Conservation (phyloP, 208 protist genomes). For the Sergeia podlipaevii region DNA sequence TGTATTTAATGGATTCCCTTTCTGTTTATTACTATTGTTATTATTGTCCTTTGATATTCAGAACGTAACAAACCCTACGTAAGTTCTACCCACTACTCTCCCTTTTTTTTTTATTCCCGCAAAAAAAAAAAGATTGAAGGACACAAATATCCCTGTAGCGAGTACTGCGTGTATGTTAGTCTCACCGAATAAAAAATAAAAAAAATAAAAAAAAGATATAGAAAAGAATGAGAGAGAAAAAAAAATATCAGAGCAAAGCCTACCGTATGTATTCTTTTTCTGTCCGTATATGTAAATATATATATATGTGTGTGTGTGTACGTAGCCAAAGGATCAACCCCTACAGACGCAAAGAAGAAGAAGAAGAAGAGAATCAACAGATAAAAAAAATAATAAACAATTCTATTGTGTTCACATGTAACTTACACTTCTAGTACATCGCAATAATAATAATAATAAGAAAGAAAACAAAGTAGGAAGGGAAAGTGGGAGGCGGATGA, state of each 20-base stretch:
- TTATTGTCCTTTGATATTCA: too few relatives aligned
- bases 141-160: too few relatives aligned
- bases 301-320: conserved; percentile 12
- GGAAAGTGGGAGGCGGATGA: conserved; percentile 15
- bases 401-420: neutral
- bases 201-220: conserved; percentile 4
- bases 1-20: too few relatives aligned
- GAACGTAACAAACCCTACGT: too few relatives aligned
- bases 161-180: neutral
- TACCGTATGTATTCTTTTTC: neutral
- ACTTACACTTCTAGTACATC: neutral
- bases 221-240: conserved; percentile 1
- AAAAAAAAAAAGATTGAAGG: too few relatives aligned
- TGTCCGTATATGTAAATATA: conserved; percentile 8
- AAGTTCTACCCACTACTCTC: too few relatives aligned
- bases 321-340: too few relatives aligned
- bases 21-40: too few relatives aligned
- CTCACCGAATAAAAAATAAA: conserved; percentile 4
- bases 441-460: conserved; percentile 4
- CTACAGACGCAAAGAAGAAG: too few relatives aligned
- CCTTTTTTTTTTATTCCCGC: too few relatives aligned
- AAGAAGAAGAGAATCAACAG: conserved; percentile 3
- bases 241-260: conserved; percentile 4
- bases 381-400: conserved; percentile 7
- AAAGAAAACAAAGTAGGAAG: conserved; percentile 10